Percentiles rank a stretch among this genome's conserved stretches.
Conservation (phyloP, 2,329 filamentous ascomycete genomes). For the Scortechinia acanthostroma region DNA sequence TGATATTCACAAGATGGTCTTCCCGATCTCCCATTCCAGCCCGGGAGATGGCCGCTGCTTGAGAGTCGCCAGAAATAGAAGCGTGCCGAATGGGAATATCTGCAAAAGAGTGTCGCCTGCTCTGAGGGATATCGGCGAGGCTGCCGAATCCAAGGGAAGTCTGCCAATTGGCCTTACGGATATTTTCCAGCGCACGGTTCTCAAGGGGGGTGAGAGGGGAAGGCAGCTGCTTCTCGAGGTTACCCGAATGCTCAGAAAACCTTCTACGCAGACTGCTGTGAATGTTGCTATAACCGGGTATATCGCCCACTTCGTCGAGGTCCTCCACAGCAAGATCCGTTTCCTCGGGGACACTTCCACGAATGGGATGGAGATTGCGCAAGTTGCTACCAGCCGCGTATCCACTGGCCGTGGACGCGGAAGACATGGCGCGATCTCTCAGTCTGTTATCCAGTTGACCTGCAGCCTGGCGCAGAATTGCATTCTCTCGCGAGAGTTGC, state of each 20-base stretch:
- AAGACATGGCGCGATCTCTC: conserved; percentile 29
- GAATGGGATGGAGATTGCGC: conserved; percentile 26
- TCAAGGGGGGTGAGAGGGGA: conserved; percentile 22
- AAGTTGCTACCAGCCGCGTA: conserved; percentile 17
- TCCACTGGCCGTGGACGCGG: conserved; percentile 21
- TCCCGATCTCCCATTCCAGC: conserved; percentile 4
- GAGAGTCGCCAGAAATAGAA: conserved; percentile 26
- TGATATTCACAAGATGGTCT: conserved; percentile 3
- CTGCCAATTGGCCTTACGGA: conserved; percentile 38
- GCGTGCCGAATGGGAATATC: conserved; percentile 35
- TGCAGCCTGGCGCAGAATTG: conserved; percentile 30
- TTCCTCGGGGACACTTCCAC: conserved; percentile 29
- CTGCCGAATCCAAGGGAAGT: conserved; percentile 36
- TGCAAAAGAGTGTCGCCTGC: conserved; percentile 39
- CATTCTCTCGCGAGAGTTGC: conserved; percentile 34
- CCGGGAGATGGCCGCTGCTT: conserved; percentile 7
- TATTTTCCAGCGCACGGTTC: conserved; percentile 30
- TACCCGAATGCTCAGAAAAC: conserved; percentile 31
- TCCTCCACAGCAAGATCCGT: conserved; percentile 32
- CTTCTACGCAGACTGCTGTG: conserved; percentile 25
- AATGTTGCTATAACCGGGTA: conserved; percentile 11
- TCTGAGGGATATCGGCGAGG: conserved; percentile 33
- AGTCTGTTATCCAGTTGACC: conserved; percentile 23
- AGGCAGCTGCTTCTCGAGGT: conserved; percentile 27
- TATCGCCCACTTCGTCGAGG: conserved; percentile 9